Percentiles rank a stretch among this genome's conserved stretches.
Evolutionary conservation across 768 basidiomycete genomes (phyloP).

Genomic region (Ramaria sp.): DNA sequence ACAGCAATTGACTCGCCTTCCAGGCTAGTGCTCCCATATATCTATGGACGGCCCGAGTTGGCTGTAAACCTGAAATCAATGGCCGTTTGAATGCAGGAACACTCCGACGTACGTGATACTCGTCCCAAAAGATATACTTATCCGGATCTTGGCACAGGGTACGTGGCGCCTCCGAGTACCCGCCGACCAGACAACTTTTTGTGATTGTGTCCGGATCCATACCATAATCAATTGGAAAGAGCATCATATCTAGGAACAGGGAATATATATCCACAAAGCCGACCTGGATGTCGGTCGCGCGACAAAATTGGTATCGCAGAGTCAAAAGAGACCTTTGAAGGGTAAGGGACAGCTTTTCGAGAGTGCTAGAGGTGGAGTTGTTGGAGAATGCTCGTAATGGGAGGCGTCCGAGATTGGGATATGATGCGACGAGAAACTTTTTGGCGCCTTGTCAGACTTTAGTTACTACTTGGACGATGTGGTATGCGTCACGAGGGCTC

Average conservation of each 20-base stretch:
- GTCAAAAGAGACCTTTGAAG: constrained; percentile 1
- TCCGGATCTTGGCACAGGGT: constrained; percentile 3
- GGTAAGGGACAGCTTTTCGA: neutral
- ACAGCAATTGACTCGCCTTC: constrained; percentile 6
- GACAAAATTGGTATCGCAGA: constrained; percentile 1
- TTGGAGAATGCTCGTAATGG: neutral
- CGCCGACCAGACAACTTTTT: constrained; percentile 4
- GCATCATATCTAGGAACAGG: constrained; percentile 2
- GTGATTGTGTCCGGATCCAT: neutral
- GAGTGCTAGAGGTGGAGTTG: neutral
- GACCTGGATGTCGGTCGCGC: neutral
- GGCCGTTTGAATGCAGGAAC: neutral
- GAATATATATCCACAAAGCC: constrained; percentile 1
- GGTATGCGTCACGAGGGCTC: neutral
- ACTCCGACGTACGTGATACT: constrained; percentile 4
- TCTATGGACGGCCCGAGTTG: constrained; percentile 1
- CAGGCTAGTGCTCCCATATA: constrained; percentile 2
- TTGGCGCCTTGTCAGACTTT: neutral
- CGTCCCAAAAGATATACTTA: constrained; percentile 8
- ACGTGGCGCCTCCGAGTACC: constrained; percentile 2
- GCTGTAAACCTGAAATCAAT: neutral
- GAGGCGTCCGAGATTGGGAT: constrained; percentile 1
- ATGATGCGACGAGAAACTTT: constrained; percentile 3
- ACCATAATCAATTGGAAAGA: neutral
- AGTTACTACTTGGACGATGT: neutral